A percentile compares a stretch with the other conserved stretches of the same genome.
Conservation (phyloP, 2,329 filamentous ascomycete species). For the Aspergillus uvarum region DNA sequence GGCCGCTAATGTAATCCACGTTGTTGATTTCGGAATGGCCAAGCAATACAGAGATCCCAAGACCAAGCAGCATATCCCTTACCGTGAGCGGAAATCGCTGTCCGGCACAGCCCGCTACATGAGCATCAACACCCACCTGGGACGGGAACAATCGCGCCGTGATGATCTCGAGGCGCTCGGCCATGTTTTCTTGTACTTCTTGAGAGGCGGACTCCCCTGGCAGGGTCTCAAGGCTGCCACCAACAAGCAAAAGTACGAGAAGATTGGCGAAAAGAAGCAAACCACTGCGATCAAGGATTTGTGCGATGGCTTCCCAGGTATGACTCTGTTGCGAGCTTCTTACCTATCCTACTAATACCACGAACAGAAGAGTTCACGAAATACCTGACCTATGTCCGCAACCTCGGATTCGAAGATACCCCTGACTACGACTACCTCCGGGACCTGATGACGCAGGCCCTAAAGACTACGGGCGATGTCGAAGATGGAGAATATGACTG, state of each 20-base stretch:
- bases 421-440: constrained; percentile 98
- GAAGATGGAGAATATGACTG: constrained; percentile 99
- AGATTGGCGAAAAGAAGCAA: constrained; percentile 99
- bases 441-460: constrained; percentile 90
- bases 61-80: constrained; percentile 98
- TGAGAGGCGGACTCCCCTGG: constrained; percentile 66
- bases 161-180: constrained; percentile 88
- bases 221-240: constrained; percentile 68
- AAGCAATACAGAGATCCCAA: constrained; percentile 99
- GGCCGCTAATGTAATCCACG: constrained; percentile 95
- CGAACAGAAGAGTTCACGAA: constrained; percentile 85
- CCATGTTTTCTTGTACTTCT: constrained; percentile 70
- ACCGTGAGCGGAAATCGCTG: constrained; percentile 92
- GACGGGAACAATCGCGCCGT: constrained; percentile 90
- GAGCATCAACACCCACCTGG: constrained; percentile 99
- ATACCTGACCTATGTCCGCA: constrained; percentile 94
- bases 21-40: constrained; percentile 99
- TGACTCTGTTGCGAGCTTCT: neutral
- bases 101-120: constrained; percentile 97
- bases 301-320: constrained; percentile 86
- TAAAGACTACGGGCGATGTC: constrained; percentile 90
- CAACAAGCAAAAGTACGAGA: constrained; percentile 98
- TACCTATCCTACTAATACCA: constrained; percentile 31
- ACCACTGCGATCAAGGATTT: constrained; percentile 95
- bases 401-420: constrained; percentile 96